A percentile compares a stretch with the other conserved stretches of the same genome.
phyloP scores from a whole-genome alignment of 192 early-diverging fungal species.

The Thoreauomyces humboldtii region DNA sequence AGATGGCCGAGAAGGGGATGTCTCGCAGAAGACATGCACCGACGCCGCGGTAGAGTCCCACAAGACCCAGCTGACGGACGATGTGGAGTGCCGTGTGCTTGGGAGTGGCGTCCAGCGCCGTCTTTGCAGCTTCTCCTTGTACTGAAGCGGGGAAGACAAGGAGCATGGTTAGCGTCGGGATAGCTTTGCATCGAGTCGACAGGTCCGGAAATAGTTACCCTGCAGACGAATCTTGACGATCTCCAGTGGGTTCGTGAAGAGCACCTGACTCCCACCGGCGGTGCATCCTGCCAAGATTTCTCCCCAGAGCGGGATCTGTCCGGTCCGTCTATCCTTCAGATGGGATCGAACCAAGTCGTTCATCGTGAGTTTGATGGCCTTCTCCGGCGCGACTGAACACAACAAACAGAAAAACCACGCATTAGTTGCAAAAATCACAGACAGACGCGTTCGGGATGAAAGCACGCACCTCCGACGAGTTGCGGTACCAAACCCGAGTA shows the following conservation, averaged over 20 bases:
- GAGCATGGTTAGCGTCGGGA: too few species aligned
- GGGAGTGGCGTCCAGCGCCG: conserved; percentile 36
- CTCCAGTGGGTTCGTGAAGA: conserved; percentile 97
- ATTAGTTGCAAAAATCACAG: not conserved
- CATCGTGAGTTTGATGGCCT: conserved; percentile 97
- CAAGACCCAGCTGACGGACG: conserved; percentile 81
- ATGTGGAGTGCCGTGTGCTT: conserved; percentile 81
- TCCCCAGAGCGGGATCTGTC: conserved; percentile 68
- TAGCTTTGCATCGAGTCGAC: not conserved
- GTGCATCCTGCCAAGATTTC: conserved; percentile 85
- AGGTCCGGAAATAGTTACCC: conserved; percentile 26
- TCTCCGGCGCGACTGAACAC: conserved; percentile 86
- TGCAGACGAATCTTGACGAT: conserved; percentile 99
- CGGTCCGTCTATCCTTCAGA: conserved; percentile 65
- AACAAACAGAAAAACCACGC: not conserved
- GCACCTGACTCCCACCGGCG: conserved; percentile 69
- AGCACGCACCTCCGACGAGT: conserved; percentile 59
- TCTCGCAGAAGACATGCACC: conserved; percentile 91
- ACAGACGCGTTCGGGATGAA: not conserved
- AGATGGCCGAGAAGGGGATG: conserved; percentile 96
- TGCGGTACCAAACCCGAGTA: conserved; percentile 93
- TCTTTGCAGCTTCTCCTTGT: conserved; percentile 56
- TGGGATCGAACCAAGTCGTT: conserved; percentile 85
- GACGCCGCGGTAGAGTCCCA: conserved; percentile 94
- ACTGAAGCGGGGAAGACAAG: conserved; percentile 28